Conservation (phyloP, 148 eudicot species). For the Persicaria tinctoria region DNA sequence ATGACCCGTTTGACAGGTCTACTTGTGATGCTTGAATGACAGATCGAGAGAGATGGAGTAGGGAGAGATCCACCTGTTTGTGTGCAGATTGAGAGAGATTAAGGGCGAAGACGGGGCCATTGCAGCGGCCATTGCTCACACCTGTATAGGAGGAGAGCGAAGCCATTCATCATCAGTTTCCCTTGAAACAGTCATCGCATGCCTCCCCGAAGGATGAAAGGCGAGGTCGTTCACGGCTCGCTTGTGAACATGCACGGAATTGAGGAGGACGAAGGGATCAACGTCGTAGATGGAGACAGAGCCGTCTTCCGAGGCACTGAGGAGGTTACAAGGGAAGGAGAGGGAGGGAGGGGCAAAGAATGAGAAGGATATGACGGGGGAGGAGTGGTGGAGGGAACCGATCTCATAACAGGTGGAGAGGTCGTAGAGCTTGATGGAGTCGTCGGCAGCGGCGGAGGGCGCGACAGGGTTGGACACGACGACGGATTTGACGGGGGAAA, state of each 20-base stretch:
- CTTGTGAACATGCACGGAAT: conserved; percentile 42
- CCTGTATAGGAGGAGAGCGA: too few relatives aligned
- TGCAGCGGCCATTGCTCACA: too few relatives aligned
- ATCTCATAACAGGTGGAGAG: conserved; percentile 60
- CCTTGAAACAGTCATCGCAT: conserved; percentile 57
- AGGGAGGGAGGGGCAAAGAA: conserved; percentile 39
- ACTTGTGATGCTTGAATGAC: too few relatives aligned
- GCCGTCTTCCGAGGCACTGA: conserved; percentile 54
- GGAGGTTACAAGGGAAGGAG: conserved; percentile 56
- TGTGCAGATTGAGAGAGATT: too few relatives aligned
- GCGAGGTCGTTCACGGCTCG: conserved; percentile 45
- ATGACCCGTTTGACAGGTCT: too few relatives aligned
- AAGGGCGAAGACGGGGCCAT: too few relatives aligned
- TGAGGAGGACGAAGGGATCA: conserved; percentile 68
- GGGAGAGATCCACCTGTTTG: too few relatives aligned
- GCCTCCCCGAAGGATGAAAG: conserved; percentile 64
- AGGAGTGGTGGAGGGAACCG: conserved; percentile 51
- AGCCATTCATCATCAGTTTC: conserved; percentile 16
- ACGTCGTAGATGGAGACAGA: conserved; percentile 55
- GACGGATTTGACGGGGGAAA: conserved; percentile 60
- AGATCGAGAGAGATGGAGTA: too few relatives aligned
- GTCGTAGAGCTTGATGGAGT: conserved; percentile 82
- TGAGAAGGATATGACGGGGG: conserved; percentile 46
- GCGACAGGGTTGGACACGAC: conserved; percentile 64
- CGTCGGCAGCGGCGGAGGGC: conserved; percentile 67